Percentiles rank a stretch among this genome's conserved stretches.
phyloP scores from a whole-genome alignment of 257 asterid genomes.

The Avicennia marina region DNA sequence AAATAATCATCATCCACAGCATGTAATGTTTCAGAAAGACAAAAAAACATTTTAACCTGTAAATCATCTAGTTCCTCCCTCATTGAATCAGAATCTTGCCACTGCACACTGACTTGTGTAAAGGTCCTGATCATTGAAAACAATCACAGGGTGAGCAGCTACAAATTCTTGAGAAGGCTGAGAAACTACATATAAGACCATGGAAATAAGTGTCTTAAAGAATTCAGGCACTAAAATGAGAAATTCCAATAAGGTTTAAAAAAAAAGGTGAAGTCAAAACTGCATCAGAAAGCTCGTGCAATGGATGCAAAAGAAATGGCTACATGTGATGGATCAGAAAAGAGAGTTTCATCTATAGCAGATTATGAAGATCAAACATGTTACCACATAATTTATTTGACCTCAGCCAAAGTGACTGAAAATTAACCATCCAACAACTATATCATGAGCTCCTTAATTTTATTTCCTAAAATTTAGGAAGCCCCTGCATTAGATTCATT shows the following conservation, averaged over 20 bases:
- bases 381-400: background rate
- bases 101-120: constrained; percentile 98
- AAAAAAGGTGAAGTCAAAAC: constrained; percentile 4
- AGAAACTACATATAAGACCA: background rate
- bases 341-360: background rate
- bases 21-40: constrained; percentile 1
- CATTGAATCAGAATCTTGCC: constrained; percentile 99
- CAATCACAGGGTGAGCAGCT: constrained; percentile 17
- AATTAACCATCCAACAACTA: too few species aligned
- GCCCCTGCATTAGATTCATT: too few species aligned
- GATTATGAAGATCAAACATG: background rate
- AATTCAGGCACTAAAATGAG: background rate
- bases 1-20: constrained; percentile 12
- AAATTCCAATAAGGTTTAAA: background rate
- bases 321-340: background rate
- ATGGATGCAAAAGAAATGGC: background rate
- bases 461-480: too few species aligned
- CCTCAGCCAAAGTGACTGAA: too few species aligned
- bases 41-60: constrained; percentile 49
- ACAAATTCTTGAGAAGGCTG: background rate
- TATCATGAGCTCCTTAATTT: too few species aligned
- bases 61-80: constrained; percentile 98
- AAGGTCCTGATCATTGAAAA: constrained; percentile 68
- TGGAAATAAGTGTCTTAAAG: constrained; percentile 10
- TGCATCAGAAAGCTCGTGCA: constrained; percentile 2